Conservation (phyloP, 495 filamentous ascomycete species). For the Penicillium cataractarum region DNA sequence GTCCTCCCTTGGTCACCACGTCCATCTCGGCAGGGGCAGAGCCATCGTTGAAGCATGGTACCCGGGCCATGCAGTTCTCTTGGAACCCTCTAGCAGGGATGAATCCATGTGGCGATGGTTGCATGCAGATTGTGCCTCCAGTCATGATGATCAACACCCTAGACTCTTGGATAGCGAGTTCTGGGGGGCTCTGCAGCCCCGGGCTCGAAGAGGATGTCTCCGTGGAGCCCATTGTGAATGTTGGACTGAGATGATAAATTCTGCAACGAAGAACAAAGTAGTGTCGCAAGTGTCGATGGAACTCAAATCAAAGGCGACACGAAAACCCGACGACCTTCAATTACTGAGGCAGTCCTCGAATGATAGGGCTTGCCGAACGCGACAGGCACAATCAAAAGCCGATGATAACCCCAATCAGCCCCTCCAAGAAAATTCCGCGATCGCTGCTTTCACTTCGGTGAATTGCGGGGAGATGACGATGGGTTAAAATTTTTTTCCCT, state of each 20-base stretch:
- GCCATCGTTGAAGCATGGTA: slow-evolving; percentile 89
- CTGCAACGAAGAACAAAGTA: not conserved
- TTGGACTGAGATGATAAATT: not conserved
- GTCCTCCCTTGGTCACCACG: slow-evolving; percentile 53
- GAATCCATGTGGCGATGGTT: slow-evolving; percentile 64
- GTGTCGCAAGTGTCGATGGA: not conserved
- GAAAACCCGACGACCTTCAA: not conserved
- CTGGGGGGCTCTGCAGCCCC: slow-evolving; percentile 26
- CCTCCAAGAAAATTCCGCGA: slow-evolving; percentile 12
- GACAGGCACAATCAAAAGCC: not conserved
- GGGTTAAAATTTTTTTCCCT: slow-evolving; percentile 15
- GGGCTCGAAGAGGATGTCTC: slow-evolving; percentile 29
- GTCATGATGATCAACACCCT: slow-evolving; percentile 90
- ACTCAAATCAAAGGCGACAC: not conserved
- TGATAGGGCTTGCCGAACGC: not conserved
- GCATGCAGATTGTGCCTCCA: slow-evolving; percentile 97
- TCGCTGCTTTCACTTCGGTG: not conserved
- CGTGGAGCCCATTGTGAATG: slow-evolving; percentile 30
- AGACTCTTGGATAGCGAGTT: slow-evolving; percentile 59
- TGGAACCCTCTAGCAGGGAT: slow-evolving; percentile 81
- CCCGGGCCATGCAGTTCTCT: slow-evolving; percentile 76
- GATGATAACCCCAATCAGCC: slow-evolving; percentile 11
- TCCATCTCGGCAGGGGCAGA: slow-evolving; percentile 59
- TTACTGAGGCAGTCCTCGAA: not conserved
- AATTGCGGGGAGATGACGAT: slow-evolving; percentile 24